phyloP scores from a whole-genome alignment of 2,329 filamentous ascomycete genomes.

The Pestalotiopsis sp. region DNA sequence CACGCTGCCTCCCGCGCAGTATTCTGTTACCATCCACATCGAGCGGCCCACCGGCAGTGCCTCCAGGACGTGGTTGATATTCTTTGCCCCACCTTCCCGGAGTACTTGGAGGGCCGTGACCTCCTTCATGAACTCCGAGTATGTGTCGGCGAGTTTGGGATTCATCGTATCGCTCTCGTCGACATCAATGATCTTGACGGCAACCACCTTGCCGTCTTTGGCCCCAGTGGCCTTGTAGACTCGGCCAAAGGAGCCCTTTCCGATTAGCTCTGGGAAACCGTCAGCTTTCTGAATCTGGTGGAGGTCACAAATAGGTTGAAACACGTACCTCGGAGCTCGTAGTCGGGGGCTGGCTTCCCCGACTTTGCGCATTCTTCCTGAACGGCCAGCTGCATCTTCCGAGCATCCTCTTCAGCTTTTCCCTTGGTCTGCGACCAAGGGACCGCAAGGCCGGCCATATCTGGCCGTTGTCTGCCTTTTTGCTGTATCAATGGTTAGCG shows the following conservation, averaged over 20 bases:
- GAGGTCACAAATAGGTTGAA: too few relatives aligned
- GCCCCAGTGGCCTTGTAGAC: slow-evolving; percentile 67
- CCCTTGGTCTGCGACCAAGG: slow-evolving; percentile 29
- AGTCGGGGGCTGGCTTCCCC: slow-evolving; percentile 64
- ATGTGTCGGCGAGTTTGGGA: slow-evolving; percentile 66
- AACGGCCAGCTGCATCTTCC: slow-evolving; percentile 68
- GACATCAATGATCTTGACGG: slow-evolving; percentile 83
- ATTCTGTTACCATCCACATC: slow-evolving; percentile 88
- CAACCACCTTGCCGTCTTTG: slow-evolving; percentile 59
- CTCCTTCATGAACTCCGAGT: slow-evolving; percentile 71
- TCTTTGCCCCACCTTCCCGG: slow-evolving; percentile 73
- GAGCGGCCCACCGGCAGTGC: slow-evolving; percentile 76
- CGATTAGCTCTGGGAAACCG: slow-evolving; percentile 60
- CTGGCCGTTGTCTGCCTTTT: slow-evolving; percentile 9
- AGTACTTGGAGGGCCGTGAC: slow-evolving; percentile 72
- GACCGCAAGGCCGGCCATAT: slow-evolving; percentile 30
- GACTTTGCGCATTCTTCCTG: slow-evolving; percentile 62
- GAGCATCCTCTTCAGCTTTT: slow-evolving; percentile 69
- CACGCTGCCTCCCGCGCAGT: slow-evolving; percentile 83
- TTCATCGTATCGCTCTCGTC: slow-evolving; percentile 74
- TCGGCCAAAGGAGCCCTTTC: slow-evolving; percentile 74
- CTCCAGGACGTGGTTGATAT: slow-evolving; percentile 82
- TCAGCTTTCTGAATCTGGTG: too few relatives aligned
- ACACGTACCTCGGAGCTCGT: slow-evolving; percentile 53
- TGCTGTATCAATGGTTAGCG: background rate